Evolutionary conservation across 2,329 filamentous ascomycete genomes (phyloP).

Genomic region (Drechslerella coelobrocha): DNA sequence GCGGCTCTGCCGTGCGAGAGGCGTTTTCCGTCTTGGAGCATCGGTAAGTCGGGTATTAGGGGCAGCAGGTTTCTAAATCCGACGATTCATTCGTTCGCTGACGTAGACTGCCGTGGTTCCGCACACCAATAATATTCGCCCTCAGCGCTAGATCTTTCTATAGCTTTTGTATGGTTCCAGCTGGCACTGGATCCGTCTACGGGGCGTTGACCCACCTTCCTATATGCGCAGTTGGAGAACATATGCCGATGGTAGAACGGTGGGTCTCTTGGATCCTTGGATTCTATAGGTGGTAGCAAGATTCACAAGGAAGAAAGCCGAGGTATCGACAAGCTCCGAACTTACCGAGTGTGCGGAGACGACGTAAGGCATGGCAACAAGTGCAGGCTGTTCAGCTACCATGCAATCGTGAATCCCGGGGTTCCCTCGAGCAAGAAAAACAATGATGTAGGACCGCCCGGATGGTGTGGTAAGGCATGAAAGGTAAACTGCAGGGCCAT

Average conservation of each 20-base stretch:
- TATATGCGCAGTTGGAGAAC: too few species aligned
- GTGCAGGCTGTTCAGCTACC: slow-evolving; percentile 27
- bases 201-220: too few species aligned
- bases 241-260: too few species aligned
- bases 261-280: too few species aligned
- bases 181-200: slow-evolving; percentile 3
- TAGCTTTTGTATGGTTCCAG: slow-evolving; percentile 9
- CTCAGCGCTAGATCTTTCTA: slow-evolving; percentile 18
- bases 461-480: slow-evolving; percentile 19
- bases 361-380: slow-evolving; percentile 33
- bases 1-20: slow-evolving; percentile 22
- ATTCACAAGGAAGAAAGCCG: slow-evolving; percentile 34
- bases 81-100: neutral
- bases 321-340: slow-evolving; percentile 34
- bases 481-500: slow-evolving; percentile 12
- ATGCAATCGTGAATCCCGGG: slow-evolving; percentile 21
- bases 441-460: slow-evolving; percentile 13
- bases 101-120: neutral
- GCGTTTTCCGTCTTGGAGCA: neutral
- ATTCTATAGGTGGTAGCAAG: neutral
- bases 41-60: neutral
- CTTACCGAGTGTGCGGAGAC: slow-evolving; percentile 49
- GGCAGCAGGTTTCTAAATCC: slow-evolving; percentile 1
- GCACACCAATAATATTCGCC: slow-evolving; percentile 8
- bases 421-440: slow-evolving; percentile 24